Percentiles rank a stretch among this genome's conserved stretches.
These are phyloP conservation scores for Luffa acutangula DNA, from an alignment of 306 rosid genomes.

Conservation along the genomic window DNA sequence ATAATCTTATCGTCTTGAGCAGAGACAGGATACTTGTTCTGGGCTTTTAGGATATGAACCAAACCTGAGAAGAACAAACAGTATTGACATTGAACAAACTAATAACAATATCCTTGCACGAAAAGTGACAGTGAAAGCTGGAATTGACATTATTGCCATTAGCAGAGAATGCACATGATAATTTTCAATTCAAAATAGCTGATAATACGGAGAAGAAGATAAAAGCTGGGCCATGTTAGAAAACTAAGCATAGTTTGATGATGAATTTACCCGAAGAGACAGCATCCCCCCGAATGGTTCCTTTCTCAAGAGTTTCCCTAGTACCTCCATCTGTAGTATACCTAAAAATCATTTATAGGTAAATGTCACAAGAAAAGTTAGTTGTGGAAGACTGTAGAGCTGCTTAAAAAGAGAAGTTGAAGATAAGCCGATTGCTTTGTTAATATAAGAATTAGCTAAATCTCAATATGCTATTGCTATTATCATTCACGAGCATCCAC, in stretches of 20 bases:
- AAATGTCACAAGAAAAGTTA: background rate
- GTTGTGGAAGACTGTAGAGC: background rate
- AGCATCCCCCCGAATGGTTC: slow-evolving; percentile 72
- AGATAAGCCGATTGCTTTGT: background rate
- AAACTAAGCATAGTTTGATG: background rate
- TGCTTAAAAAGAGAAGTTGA: background rate
- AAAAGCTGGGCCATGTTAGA: background rate
- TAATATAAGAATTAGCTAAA: background rate
- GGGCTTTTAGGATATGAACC: background rate
- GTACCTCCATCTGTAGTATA: slow-evolving; percentile 96
- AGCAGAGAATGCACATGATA: background rate
- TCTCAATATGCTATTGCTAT: background rate
- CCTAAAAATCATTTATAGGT: slow-evolving; percentile 24
- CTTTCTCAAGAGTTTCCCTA: slow-evolving; percentile 70
- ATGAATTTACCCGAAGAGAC: slow-evolving; percentile 60
- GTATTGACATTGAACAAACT: background rate
- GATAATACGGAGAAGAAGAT: background rate
- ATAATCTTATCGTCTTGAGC: background rate
- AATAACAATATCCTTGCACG: background rate
- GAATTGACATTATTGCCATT: background rate
- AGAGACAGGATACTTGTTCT: background rate
- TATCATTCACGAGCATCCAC: background rate
- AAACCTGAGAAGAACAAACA: background rate
- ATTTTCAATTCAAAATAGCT: background rate
- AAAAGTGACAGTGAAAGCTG: background rate